Conservation (phyloP, 192 early-diverging fungal species). For the Backusella westeae region DNA sequence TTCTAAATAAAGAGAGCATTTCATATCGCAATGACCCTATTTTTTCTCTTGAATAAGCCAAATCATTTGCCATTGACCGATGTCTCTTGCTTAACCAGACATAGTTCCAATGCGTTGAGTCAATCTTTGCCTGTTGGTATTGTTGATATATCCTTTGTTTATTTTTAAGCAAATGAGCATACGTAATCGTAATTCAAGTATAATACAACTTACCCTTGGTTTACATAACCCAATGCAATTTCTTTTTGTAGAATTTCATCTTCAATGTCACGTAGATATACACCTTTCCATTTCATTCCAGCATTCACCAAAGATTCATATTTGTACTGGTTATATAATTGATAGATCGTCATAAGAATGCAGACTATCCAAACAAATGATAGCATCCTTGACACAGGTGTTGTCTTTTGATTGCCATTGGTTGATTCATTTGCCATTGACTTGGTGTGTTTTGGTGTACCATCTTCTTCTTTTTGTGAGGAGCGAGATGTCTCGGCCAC, state of each 20-base stretch:
- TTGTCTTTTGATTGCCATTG: neutral
- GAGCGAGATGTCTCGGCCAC: neutral
- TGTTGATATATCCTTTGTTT: conserved; percentile 10
- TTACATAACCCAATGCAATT: neutral
- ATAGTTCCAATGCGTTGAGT: conserved; percentile 21
- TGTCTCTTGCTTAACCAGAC: conserved; percentile 42
- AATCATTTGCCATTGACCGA: conserved; percentile 44
- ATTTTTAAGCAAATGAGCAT: neutral
- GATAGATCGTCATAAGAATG: neutral
- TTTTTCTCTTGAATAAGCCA: conserved; percentile 45
- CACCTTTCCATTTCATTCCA: conserved; percentile 36
- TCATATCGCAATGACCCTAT: conserved; percentile 50
- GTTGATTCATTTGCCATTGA: neutral
- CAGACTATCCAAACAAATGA: neutral
- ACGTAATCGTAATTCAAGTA: neutral
- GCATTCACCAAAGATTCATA: conserved; percentile 19
- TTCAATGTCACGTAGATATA: conserved; percentile 47
- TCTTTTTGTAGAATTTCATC: conserved; percentile 27
- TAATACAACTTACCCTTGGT: conserved; percentile 10
- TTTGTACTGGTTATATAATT: conserved; percentile 9
- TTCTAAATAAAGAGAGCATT: conserved; percentile 42
- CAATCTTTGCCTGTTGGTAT: conserved; percentile 28
- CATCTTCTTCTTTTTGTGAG: conserved; percentile 20
- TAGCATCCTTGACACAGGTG: neutral
- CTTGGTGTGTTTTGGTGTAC: neutral